Evolutionary conservation across 169 alveolate genomes (phyloP).

Genomic region (Plasmodium inui): DNA sequence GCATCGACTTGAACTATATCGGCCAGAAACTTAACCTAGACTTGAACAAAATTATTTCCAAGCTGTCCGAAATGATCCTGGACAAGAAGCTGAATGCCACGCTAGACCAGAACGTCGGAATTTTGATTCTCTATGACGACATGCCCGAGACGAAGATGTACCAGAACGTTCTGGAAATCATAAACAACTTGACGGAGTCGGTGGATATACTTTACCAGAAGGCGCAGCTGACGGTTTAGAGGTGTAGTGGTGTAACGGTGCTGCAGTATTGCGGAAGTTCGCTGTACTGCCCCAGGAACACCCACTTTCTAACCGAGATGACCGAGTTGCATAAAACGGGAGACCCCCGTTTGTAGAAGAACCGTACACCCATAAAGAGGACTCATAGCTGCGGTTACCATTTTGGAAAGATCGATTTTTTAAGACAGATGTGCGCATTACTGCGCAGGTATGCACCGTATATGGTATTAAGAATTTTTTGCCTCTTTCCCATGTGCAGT

Average conservation of each 20-base stretch:
- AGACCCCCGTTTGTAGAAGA: background rate
- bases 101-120: constrained; percentile 92
- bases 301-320: background rate
- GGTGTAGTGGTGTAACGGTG: background rate
- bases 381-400: background rate
- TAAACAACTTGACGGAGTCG: constrained; percentile 85
- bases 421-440: background rate
- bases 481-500: background rate
- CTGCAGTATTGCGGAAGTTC: background rate
- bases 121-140: constrained; percentile 91
- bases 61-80: constrained; percentile 95
- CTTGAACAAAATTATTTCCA: constrained; percentile 86
- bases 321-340: background rate
- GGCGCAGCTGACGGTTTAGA: constrained; percentile 82
- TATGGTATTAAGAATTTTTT: background rate
- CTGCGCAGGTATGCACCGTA: background rate
- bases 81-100: constrained; percentile 96
- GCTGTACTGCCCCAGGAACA: background rate
- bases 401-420: background rate
- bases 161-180: constrained; percentile 84
- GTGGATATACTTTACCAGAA: constrained; percentile 88
- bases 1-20: constrained; percentile 91
- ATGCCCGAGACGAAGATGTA: constrained; percentile 79
- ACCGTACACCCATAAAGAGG: background rate
- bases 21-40: constrained; percentile 89